These are phyloP conservation scores for Quercus suber DNA, from an alignment of 306 rosid genomes.

Conservation along the genomic window DNA sequence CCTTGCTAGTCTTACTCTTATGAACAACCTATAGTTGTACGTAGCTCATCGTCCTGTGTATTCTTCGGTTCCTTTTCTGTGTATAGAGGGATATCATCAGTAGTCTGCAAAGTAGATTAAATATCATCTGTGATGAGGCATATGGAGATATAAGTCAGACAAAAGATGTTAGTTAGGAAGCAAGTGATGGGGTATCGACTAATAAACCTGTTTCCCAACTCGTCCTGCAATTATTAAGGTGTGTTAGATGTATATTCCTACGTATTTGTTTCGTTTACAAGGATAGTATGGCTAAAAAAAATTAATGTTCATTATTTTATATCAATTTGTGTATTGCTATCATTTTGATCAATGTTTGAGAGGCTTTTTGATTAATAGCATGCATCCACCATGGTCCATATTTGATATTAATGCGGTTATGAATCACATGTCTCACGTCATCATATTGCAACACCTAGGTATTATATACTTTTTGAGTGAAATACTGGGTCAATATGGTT, in stretches of 20 bases:
- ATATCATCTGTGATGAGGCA: conserved; percentile 79
- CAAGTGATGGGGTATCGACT: conserved; percentile 36
- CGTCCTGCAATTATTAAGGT: conserved; percentile 54
- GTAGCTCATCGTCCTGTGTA: conserved; percentile 6
- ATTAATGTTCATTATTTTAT: background rate
- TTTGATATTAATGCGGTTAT: background rate
- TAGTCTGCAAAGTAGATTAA: conserved; percentile 87
- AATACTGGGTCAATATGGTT: too few species aligned
- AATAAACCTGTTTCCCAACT: conserved; percentile 55
- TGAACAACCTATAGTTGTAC: background rate
- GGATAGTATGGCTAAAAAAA: background rate
- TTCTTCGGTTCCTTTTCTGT: conserved; percentile 15
- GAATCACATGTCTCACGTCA: background rate
- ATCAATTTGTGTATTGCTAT: background rate
- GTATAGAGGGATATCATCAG: conserved; percentile 74
- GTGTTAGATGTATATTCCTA: conserved; percentile 4
- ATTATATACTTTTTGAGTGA: too few species aligned
- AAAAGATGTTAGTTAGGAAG: conserved; percentile 35
- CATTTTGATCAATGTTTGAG: background rate
- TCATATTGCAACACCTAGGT: too few species aligned
- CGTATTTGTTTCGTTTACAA: background rate
- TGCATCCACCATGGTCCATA: background rate
- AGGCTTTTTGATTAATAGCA: background rate
- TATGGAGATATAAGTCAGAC: conserved; percentile 43
- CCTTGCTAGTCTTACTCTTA: background rate